These are phyloP conservation scores for Secale cereale DNA, from an alignment of 176 grass and related monocot genomes.

Conservation along the genomic window DNA sequence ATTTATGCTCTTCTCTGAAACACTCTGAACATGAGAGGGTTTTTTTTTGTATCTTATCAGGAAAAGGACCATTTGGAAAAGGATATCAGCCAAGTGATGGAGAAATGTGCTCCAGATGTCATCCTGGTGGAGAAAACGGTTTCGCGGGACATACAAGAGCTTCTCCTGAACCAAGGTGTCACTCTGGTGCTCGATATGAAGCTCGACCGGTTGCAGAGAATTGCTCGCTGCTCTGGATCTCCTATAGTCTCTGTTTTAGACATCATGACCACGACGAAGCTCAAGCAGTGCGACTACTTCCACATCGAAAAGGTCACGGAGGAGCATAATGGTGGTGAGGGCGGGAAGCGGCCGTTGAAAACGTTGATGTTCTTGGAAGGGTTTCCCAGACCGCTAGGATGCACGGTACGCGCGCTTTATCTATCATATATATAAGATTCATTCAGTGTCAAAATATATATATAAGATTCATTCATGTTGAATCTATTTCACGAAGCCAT, in stretches of 20 bases:
- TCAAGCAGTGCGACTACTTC: constrained; percentile 76
- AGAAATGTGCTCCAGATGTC: constrained; percentile 66
- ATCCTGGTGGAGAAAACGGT: constrained; percentile 90
- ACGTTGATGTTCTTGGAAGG: constrained; percentile 86
- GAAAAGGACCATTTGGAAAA: constrained; percentile 62
- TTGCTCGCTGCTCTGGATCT: constrained; percentile 62
- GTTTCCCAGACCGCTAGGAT: constrained; percentile 74
- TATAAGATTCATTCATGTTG: constrained; percentile 1
- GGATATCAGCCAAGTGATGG: constrained; percentile 42
- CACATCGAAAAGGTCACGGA: constrained; percentile 67
- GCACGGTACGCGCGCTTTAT: constrained; percentile 53
- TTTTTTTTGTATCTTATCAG: constrained; percentile 29
- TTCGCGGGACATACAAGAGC: constrained; percentile 76
- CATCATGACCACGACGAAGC: constrained; percentile 36
- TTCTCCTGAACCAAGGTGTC: constrained; percentile 52
- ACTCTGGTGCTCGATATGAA: constrained; percentile 89
- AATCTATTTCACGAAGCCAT: neutral
- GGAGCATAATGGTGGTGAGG: constrained; percentile 44
- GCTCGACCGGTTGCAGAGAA: constrained; percentile 57
- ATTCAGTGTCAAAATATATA: neutral
- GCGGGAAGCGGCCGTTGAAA: constrained; percentile 51
- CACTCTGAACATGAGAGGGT: neutral
- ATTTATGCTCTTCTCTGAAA: neutral
- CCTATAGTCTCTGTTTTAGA: constrained; percentile 54
- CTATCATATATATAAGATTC: neutral